These are phyloP conservation scores for Hanseniaspora guilliermondii DNA, from an alignment of 805 yeast genomes.

Conservation along the genomic window DNA sequence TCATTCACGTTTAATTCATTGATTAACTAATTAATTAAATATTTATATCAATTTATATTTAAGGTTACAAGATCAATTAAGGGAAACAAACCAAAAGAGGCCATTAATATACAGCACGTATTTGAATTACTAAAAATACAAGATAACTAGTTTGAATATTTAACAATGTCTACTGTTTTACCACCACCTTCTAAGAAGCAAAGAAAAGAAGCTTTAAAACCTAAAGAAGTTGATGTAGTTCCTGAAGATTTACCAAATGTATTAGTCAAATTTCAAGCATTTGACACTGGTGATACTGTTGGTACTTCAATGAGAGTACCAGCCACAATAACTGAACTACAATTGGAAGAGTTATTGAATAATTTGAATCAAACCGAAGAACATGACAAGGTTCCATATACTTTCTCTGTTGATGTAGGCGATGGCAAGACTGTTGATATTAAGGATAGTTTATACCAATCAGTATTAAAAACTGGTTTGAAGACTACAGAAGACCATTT, in stretches of 20 bases:
- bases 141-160: background rate
- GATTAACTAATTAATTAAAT: too few species aligned
- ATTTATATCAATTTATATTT: background rate
- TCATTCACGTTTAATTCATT: too few species aligned
- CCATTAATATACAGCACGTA: too few species aligned
- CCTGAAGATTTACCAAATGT: constrained; percentile 81
- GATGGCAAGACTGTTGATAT: constrained; percentile 49
- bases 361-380: constrained; percentile 51
- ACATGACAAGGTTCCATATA: constrained; percentile 73
- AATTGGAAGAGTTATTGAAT: constrained; percentile 77
- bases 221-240: constrained; percentile 57
- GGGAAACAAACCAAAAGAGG: background rate
- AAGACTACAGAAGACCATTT: constrained; percentile 86
- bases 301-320: constrained; percentile 88
- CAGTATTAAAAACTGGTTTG: constrained; percentile 74
- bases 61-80: background rate
- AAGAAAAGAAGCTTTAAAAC: constrained; percentile 68
- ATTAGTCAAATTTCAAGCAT: constrained; percentile 76
- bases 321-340: constrained; percentile 71
- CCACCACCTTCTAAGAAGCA: constrained; percentile 93
- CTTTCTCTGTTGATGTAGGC: constrained; percentile 54
- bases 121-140: too few species aligned
- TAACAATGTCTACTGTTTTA: constrained; percentile 70
- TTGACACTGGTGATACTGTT: constrained; percentile 76
- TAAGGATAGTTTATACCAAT: constrained; percentile 59